Base-by-base conservation (phyloP, 441 rosid genomes). In the Flueggea neowawraea region DNA sequence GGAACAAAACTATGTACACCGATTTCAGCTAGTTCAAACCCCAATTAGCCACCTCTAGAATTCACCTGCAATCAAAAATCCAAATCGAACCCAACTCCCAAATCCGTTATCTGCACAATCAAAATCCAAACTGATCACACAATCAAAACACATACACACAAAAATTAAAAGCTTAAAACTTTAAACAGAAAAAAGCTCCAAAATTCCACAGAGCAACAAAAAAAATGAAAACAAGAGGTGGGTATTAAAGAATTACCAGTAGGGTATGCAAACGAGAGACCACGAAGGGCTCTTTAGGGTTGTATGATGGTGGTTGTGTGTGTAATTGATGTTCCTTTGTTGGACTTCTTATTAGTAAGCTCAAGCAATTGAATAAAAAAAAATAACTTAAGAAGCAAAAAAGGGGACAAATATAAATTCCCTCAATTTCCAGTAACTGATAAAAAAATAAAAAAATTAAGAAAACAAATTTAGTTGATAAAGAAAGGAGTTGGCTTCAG, bases 21-120 rank as follows among this genome's bases (percentile, higher is more conserved):
- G 68, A 68, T 43, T 66, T 60, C 28, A 22, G 48, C 55, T 48
- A n/a, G 63, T 63, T 76, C 66, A 69, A 75, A 66, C 51, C 16
- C 54, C 41, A 70, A 60, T 71, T 77, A 77, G 73, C 73, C 60
- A 52, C 28, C 1, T 22, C 28, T 22, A 22, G 28, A 22, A 22
- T 22, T 22, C 61, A 44, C 52, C 63, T 48, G 52, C 61, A 17
- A 66, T 51, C 72, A 53, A 58, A 67, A 73, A 66, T 67, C 52
- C 41, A 59, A 71, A 60, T 16, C 58, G 65, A 63, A 59, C 62
- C 72, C 58, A 60, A 16, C 65, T 47, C 58, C 66, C 45, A 66
- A 76, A 69, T 61, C 66, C 58, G 69, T 54, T 69, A 60, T 71
- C 86, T 80, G 82, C 71, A 73, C 14, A 17, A 69, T 47, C 63